Evolutionary conservation across 1,284 basidiomycete genomes (phyloP), one percentile per base, ranked within the genome.

Genomic region (Phylloboletellus chloephorus): DNA sequence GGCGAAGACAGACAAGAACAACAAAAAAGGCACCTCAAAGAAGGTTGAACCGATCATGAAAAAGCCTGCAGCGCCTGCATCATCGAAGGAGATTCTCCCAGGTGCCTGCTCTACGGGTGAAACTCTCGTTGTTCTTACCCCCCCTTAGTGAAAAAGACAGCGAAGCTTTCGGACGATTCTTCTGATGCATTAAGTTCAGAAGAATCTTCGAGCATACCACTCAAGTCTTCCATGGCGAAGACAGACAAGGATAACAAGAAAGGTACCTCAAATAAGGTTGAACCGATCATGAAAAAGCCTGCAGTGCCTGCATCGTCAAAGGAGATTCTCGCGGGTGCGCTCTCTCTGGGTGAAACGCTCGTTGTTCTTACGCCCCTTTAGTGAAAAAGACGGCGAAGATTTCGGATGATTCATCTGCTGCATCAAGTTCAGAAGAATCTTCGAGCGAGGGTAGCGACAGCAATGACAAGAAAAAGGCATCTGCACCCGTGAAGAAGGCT

Each of bases 1-100:
- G 70, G 74, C 67, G 45, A 82, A 80, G 52, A 37, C 57, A 32
- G 60, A 65, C 48, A 61, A 67, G 39, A 52, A 33, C 56, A 57
- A 13, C 26, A 62, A 56, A 37, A 58, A 52, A n/a, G 31, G 10
- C 6, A 5, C 24, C n/a, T 10, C 37, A 11, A 50, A 62, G 24
- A 52, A 44, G 21, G 12, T 24, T 2, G 39, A 39, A 11, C 19
- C 21, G 4, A 17, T 30, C 34, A 59, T 47, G 31, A 20, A 16
- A 37, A 47, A 58, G 20, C 21, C 49, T 15, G 28, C 38, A 13
- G 21, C 20, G 1, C 21, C 46, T 1, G 7, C 2, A 16, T 40
- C 56, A 5, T 48, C 60, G 5, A 61, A 51, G 34, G 50, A 59
- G n/a, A 58, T 63, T 8, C 49, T 62, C 0, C 53, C 47, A 3